Evolutionary conservation across 2,329 filamentous ascomycete genomes (phyloP).

Genomic region (Aspergillus chevalieri): DNA sequence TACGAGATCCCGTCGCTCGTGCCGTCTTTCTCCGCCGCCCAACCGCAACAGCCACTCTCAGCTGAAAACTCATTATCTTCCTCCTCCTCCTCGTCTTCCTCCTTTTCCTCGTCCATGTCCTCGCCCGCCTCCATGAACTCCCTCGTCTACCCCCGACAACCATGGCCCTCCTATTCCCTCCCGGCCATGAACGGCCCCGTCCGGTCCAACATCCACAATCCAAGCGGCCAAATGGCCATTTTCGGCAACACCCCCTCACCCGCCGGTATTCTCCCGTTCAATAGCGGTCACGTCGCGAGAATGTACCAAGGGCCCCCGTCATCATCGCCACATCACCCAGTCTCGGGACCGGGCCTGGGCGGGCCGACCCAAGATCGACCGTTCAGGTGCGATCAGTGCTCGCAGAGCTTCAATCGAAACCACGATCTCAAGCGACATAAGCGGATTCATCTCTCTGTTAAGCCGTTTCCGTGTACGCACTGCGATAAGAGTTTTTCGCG

Average conservation of each 20-base stretch:
- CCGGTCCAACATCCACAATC: constrained; percentile 72
- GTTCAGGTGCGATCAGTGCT: constrained; percentile 89
- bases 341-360: constrained; percentile 51
- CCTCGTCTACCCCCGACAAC: constrained; percentile 26
- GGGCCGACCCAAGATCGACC: constrained; percentile 67
- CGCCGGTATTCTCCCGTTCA: constrained; percentile 52
- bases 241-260: constrained; percentile 53
- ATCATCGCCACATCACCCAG: constrained; percentile 38
- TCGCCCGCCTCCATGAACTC: neutral
- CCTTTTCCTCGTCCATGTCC: no score
- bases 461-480: constrained; percentile 84
- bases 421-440: constrained; percentile 96
- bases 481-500: constrained; percentile 97
- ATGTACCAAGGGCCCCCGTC: constrained; percentile 47
- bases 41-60: constrained; percentile 13
- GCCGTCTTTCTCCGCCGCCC: constrained; percentile 17
- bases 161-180: constrained; percentile 50
- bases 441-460: constrained; percentile 87
- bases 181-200: constrained; percentile 62
- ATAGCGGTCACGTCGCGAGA: constrained; percentile 54
- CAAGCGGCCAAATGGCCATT: constrained; percentile 64
- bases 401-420: constrained; percentile 91
- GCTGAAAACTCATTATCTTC: no score
- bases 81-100: no score
- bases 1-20: no score